Evolutionary conservation across 768 basidiomycete species (phyloP), one percentile per base, ranked within the genome.

Genomic region (Mycena pura): DNA sequence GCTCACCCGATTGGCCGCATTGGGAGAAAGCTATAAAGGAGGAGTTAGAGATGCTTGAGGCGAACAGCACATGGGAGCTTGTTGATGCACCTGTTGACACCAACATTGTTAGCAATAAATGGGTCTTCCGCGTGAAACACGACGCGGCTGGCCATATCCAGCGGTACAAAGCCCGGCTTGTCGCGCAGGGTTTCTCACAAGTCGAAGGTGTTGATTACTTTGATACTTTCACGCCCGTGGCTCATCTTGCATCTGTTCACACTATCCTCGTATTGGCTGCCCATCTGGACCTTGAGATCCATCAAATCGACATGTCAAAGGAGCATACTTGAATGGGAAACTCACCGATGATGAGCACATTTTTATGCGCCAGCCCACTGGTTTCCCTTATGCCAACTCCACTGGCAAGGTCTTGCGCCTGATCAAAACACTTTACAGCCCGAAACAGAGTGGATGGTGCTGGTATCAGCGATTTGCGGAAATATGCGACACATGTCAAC

Each of bases 281-380:
- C 0, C 13, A 11, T 0, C 38, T 68, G 8, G 65, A 71, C 48
- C 70, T 72, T 51, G 68, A 75, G 14, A 36, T 79, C 9, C 61
- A 77, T 36, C 65, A 48, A 28, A 62, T 77, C 21, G 76, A 79
- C n/a, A n/a, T 60, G 67, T 79, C 38, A 60, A 60, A 24, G 55
- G 52, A 9, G 63, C 58, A 19, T 65, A 55, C 38, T 32, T 65
- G 6, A 60, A 65, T 52, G 63, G 58, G 22, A 21, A 50, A 36
- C 43, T 62, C 34, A 60, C 59, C 34, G 31, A 38, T 36, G 25
- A 39, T 19, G 59, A 60, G 49, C 41, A 49, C 11, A 76, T 79
- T 41, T 81, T 73, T 60, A 77, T 80, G 75, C 50, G 70, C 31
- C 64, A 72, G 19, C 75, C 75, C 2, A 67, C 60, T 0, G 73